Base-by-base conservation (phyloP, 2,329 filamentous ascomycete species). In the Volutella citrinella region DNA sequence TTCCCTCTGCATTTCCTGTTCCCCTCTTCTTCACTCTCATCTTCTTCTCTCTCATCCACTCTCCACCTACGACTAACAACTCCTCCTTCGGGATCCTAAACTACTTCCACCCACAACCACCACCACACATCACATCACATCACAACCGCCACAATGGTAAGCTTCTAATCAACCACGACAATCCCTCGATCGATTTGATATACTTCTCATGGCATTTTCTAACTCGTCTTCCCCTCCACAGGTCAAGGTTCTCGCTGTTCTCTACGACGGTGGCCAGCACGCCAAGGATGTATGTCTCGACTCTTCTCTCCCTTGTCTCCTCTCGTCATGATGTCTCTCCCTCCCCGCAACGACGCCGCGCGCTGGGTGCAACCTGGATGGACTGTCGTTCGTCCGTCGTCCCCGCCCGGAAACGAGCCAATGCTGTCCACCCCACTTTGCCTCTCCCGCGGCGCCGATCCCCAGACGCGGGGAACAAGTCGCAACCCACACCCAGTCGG, bases 201-300 rank as follows among this genome's bases (percentile, higher is more conserved):
- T n/a, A 22, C 17, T 15, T 30, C 32, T 20, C 20, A 14, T 25
- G 34, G 9, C 32, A 18, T 12, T 22, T 22, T 9, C 20, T 22
- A 12, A 22, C 20, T 22, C n/a, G n/a, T 22, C 20, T 22, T 22
- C 20, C 12, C 9, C 11, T 16, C 28, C 56, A 59, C 54, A 96
- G 89, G 90, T 90, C 73, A 96, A 96, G 75, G 87, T 96, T 70
- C 83, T 96, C 63, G 76, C 90, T 61, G 87, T 95, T 55, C 79
- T 95, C 54, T 96, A 96, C 76, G 90, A 96, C 69, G 90, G 89
- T 64, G 78, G 80, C 63, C 73, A 88, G 72, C 88, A 95, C 74
- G 89, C 90, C 70, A 72, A 85, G 68, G 77, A 96, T 60, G 88
- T 94, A 63, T 64, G 71, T 59, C 16, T 24, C 31, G 26, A 27